phyloP scores from a whole-genome alignment of 106 monocot species.

The Triglochin maritima region DNA sequence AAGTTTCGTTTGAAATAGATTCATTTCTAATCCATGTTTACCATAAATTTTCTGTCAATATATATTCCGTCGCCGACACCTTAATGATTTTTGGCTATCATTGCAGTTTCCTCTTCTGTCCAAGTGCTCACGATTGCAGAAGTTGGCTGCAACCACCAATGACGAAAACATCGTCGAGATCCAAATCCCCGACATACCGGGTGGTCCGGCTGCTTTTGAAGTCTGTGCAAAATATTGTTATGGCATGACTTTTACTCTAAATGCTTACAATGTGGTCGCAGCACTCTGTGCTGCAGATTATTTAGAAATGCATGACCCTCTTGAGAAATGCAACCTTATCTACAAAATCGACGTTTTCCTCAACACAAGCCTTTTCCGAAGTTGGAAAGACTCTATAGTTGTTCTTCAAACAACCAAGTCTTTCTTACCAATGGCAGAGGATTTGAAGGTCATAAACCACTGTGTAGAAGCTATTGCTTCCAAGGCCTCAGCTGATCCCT shows the following conservation, averaged over 20 bases:
- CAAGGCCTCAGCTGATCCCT: constrained; percentile 55
- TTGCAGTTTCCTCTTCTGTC: constrained; percentile 84
- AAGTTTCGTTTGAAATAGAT: too few species aligned
- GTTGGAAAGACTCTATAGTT: constrained; percentile 96
- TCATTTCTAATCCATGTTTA: too few species aligned
- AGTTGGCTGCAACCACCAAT: constrained; percentile 25
- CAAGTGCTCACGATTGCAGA: constrained; percentile 59
- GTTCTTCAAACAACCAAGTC: constrained; percentile 69
- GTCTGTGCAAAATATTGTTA: constrained; percentile 95
- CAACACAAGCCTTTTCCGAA: constrained; percentile 55
- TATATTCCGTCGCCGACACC: too few species aligned
- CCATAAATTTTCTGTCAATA: too few species aligned
- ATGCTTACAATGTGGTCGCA: constrained; percentile 79
- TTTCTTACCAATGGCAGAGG: constrained; percentile 54
- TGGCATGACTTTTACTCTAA: constrained; percentile 74
- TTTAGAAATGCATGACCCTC: constrained; percentile 70
- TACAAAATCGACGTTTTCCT: constrained; percentile 88
- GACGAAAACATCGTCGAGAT: constrained; percentile 51
- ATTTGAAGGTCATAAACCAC: constrained; percentile 55
- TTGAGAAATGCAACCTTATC: constrained; percentile 77
- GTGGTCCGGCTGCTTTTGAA: constrained; percentile 72
- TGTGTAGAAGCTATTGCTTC: constrained; percentile 74
- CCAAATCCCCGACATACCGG: constrained; percentile 57
- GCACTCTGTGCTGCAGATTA: constrained; percentile 77
- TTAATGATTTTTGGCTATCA: neutral